Percentiles rank a stretch among this genome's conserved stretches.
phyloP scores from a whole-genome alignment of 2,329 filamentous ascomycete genomes.

The Penicillium sp. region DNA sequence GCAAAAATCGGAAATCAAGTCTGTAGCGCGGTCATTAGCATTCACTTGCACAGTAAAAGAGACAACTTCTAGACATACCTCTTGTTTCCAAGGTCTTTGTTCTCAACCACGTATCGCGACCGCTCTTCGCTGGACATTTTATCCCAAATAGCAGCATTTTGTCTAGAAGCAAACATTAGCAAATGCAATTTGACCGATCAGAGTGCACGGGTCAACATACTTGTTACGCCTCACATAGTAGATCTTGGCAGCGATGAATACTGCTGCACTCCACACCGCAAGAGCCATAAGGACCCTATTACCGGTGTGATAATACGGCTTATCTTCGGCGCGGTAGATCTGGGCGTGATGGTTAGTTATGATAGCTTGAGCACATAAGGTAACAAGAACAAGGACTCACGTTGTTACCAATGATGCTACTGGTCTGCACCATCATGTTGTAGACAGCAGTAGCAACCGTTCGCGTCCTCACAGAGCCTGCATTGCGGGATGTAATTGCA shows the following conservation, averaged over 20 bases:
- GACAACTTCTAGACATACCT: slow-evolving; percentile 32
- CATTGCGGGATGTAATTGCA: slow-evolving; percentile 46
- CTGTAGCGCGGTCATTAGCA: slow-evolving; percentile 21
- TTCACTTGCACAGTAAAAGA: neutral
- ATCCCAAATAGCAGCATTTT: slow-evolving; percentile 40
- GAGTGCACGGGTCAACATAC: slow-evolving; percentile 23
- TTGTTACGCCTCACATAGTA: slow-evolving; percentile 46
- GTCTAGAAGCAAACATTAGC: slow-evolving; percentile 22
- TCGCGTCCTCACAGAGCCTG: slow-evolving; percentile 44
- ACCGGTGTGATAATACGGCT: slow-evolving; percentile 58
- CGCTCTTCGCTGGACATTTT: slow-evolving; percentile 43
- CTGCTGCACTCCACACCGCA: slow-evolving; percentile 49
- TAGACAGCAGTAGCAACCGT: slow-evolving; percentile 49
- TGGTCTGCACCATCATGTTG: slow-evolving; percentile 48
- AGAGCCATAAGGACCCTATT: slow-evolving; percentile 60
- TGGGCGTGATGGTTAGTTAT: slow-evolving; percentile 31
- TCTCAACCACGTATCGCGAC: slow-evolving; percentile 39
- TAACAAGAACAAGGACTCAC: slow-evolving; percentile 24
- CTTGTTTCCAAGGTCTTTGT: slow-evolving; percentile 45
- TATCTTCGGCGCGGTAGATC: slow-evolving; percentile 57
- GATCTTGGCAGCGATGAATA: slow-evolving; percentile 49
- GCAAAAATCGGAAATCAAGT: slow-evolving; percentile 41
- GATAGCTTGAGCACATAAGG: neutral
- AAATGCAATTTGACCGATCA: neutral
- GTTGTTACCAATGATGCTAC: slow-evolving; percentile 43